Conservation (phyloP, 768 basidiomycete species). For the Lactifluus subvellereus region DNA sequence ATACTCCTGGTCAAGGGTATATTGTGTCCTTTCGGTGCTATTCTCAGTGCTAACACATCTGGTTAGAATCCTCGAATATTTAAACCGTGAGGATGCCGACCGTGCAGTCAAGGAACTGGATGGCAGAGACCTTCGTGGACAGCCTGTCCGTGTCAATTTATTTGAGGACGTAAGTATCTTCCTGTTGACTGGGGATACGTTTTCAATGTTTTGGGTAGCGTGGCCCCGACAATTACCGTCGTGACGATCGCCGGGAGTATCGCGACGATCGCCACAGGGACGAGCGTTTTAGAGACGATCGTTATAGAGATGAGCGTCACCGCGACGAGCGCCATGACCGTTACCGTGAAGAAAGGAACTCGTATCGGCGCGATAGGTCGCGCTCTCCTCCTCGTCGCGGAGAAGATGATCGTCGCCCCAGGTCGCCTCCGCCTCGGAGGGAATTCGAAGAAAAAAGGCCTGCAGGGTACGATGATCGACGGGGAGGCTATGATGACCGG, state of each 20-base stretch:
- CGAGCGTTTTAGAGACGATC: constrained; percentile 34
- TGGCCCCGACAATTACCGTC: constrained; percentile 68
- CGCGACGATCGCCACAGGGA: constrained; percentile 37
- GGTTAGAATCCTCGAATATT: constrained; percentile 81
- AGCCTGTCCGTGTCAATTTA: constrained; percentile 64
- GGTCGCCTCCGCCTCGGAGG: constrained; percentile 77
- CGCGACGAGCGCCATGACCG: constrained; percentile 33
- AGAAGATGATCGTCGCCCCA: constrained; percentile 73
- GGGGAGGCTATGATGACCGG: constrained; percentile 77
- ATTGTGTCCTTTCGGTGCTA: constrained; percentile 27
- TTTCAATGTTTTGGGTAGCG: constrained; percentile 39
- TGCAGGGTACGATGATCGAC: constrained; percentile 90
- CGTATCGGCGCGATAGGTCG: constrained; percentile 73
- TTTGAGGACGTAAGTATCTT: constrained; percentile 51
- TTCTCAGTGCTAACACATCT: neutral
- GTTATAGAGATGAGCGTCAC: constrained; percentile 55
- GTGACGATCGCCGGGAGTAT: constrained; percentile 65
- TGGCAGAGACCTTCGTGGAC: constrained; percentile 82
- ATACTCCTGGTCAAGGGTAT: constrained; percentile 81
- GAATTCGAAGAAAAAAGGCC: constrained; percentile 80
- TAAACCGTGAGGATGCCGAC: constrained; percentile 84
- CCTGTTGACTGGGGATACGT: constrained; percentile 17
- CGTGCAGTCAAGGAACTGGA: constrained; percentile 86
- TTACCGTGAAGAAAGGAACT: constrained; percentile 41
- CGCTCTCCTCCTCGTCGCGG: constrained; percentile 69